Base-by-base conservation (phyloP, 2,329 filamentous ascomycete species). In the Trichoderma sp. region DNA sequence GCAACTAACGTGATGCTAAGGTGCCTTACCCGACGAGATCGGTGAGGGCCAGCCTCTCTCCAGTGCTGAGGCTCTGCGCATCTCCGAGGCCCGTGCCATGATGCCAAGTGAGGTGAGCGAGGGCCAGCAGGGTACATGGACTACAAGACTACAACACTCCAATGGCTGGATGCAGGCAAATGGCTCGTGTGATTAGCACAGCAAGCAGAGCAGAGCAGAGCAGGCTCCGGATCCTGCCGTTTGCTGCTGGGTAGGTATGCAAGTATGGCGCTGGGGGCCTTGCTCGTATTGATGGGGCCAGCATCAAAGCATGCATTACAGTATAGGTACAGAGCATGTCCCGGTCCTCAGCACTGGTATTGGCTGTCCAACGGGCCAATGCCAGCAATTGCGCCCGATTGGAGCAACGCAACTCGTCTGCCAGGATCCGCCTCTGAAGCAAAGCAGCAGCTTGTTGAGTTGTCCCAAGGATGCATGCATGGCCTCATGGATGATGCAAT, bases 11-110 rank as follows among this genome's bases (percentile, higher is more conserved):
- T 13, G 24, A 59, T 58, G 52, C 55, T 59, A 67, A 58, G 63
- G 55, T 67, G 55, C 63, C 55, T 47, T 67, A 67, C 63, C 63
- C 55, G 63, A 67, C 40, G 31, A 29, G 55, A 67, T 67, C 63
- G 63, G 55, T 67, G 37, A 59, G 40, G 29, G 35, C 49, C 40
- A 27, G 16, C 56, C 31, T 21, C 35, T 59, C 27, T 27, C 13
- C 29, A 56, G 53, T 8, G 53, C 27, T 49, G 27, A 33, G 53
- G 53, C 53, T 56, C 53, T 29, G 53, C 53, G 27, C 53, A 33
- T 29, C 53, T 33, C 19, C 8, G 21, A 11, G n/a, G 47, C 53
- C 27, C 52, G 7, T 27, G 47, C 21, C 21, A 53, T 55, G 52
- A 10, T 33, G 31, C 33, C 33, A 29, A 16, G 47, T 11, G 21